Conservation (phyloP, 129 eudicot genomes). For the Gnaphalium uliginosum region DNA sequence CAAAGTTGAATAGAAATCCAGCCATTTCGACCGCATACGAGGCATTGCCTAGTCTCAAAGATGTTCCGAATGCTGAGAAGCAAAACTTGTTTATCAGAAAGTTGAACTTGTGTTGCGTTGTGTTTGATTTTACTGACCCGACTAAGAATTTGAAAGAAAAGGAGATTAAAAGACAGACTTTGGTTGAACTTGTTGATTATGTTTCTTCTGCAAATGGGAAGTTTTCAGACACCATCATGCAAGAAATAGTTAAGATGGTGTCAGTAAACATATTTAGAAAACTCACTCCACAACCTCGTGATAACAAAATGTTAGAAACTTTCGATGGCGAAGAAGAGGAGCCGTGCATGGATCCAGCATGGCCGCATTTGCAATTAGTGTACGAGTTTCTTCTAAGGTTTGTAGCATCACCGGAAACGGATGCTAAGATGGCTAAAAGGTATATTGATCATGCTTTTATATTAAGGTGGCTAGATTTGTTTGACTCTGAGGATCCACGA, state of each 20-base stretch:
- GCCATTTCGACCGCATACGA: conserved; percentile 33
- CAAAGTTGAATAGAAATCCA: conserved; percentile 42
- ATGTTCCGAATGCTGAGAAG: conserved; percentile 62
- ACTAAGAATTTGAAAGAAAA: conserved; percentile 59
- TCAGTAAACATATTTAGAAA: conserved; percentile 56
- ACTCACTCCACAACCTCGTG: conserved; percentile 65
- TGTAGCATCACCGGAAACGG: conserved; percentile 78
- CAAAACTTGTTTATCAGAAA: conserved; percentile 56
- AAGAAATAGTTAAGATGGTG: conserved; percentile 69
- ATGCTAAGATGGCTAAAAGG: conserved; percentile 78
- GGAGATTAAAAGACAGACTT: conserved; percentile 64
- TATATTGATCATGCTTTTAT: conserved; percentile 64
- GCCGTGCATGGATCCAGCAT: conserved; percentile 73
- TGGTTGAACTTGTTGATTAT: conserved; percentile 72
- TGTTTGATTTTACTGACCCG: conserved; percentile 71
- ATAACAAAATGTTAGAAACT: conserved; percentile 59
- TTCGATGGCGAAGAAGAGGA: conserved; percentile 80
- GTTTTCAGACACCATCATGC: conserved; percentile 59
- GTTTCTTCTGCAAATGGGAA: conserved; percentile 60
- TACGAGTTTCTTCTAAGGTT: conserved; percentile 73
- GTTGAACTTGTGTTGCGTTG: conserved; percentile 55
- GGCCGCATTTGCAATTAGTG: conserved; percentile 77
- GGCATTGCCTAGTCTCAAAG: conserved; percentile 65
- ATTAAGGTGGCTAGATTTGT: conserved; percentile 57
- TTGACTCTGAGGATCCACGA: conserved; percentile 76